Conservation (phyloP, 257 asterid species). For the Solanum tacnaense region DNA sequence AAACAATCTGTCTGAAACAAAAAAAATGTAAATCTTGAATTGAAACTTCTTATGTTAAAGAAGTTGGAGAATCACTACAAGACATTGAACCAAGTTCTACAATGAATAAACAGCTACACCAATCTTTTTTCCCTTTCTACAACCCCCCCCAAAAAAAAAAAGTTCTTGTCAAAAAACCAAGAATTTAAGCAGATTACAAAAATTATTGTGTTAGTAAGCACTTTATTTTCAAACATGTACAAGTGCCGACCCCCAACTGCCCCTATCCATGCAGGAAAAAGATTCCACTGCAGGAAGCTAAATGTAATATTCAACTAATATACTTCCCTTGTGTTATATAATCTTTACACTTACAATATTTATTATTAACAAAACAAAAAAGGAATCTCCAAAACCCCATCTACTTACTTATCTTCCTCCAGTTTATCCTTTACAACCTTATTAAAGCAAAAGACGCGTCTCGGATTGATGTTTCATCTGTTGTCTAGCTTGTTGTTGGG, state of each 20-base stretch:
- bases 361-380: neutral
- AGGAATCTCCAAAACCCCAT: neutral
- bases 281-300: neutral
- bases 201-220: neutral
- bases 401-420: neutral
- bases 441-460: constrained; percentile 3
- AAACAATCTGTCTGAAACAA: neutral
- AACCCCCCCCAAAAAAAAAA: no score
- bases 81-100: neutral
- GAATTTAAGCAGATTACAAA: neutral
- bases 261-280: neutral
- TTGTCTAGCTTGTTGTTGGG: constrained; percentile 13
- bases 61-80: neutral
- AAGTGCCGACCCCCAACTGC: neutral
- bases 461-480: constrained; percentile 11
- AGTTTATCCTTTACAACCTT: neutral
- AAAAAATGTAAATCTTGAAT: neutral
- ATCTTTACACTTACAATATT: neutral
- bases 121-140: neutral
- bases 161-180: neutral
- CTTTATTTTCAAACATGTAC: neutral
- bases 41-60: neutral
- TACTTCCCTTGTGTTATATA: neutral
- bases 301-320: neutral
- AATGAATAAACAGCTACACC: neutral